These are phyloP conservation scores for Hanseniaspora nectarophila DNA, from an alignment of 805 yeast species.

Conservation along the genomic window DNA sequence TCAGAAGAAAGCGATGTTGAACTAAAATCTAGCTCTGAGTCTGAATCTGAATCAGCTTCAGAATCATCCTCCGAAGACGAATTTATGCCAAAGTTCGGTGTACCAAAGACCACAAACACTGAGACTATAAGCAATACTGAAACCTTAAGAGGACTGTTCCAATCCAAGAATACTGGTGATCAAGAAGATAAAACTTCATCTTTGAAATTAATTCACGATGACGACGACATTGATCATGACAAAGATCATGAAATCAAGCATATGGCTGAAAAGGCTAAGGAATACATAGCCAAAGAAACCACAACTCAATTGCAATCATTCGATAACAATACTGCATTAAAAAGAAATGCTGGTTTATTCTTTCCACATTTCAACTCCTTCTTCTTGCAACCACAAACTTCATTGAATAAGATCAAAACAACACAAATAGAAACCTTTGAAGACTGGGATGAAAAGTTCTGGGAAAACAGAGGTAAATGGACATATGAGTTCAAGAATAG, in stretches of 20 bases:
- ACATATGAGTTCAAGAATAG: conserved; percentile 62
- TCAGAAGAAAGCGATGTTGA: conserved; percentile 14
- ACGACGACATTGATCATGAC: conserved; percentile 38
- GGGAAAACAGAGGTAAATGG: conserved; percentile 72
- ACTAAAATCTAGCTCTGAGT: conserved; percentile 5
- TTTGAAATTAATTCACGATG: conserved; percentile 36
- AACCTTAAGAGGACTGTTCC: conserved; percentile 46
- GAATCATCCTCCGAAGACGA: conserved; percentile 29
- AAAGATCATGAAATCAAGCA: conserved; percentile 22
- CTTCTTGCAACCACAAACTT: conserved; percentile 74
- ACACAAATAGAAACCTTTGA: conserved; percentile 28
- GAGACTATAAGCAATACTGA: conserved; percentile 42
- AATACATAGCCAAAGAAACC: conserved; percentile 18
- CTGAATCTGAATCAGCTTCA: conserved; percentile 14
- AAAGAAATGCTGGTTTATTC: conserved; percentile 43
- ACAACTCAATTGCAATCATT: background rate
- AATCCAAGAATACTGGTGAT: conserved; percentile 28
- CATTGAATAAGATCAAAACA: conserved; percentile 44
- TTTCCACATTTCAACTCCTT: conserved; percentile 81
- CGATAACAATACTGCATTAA: conserved; percentile 16
- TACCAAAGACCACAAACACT: conserved; percentile 15
- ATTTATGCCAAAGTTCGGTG: conserved; percentile 45
- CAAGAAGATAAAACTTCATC: conserved; percentile 26
- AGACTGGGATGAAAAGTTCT: conserved; percentile 65
- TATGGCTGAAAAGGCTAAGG: conserved; percentile 19